Base-by-base conservation (phyloP, 1,284 basidiomycete species). In the Melampsora occidentalis region DNA sequence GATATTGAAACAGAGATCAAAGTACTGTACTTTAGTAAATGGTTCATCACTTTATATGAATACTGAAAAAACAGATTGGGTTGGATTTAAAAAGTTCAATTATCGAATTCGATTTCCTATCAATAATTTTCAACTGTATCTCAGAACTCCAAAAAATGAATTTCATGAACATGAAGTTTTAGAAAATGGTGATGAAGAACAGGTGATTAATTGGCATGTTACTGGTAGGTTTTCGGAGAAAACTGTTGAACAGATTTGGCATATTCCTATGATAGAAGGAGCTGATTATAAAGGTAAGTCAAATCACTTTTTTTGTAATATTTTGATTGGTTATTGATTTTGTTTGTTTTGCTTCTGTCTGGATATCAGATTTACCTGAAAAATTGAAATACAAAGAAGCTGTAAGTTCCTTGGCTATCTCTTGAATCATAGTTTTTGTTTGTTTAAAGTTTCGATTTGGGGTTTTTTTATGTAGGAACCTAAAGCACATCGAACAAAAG, bases 251-350 rank as follows among this genome's bases (percentile, higher is more conserved):
- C 39, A 63, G 35, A 72, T 72, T 31, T 72, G 71, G 42, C 22
- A 66, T 42, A 66, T 72, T 16, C 71, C 71, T 39, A 20, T 72
- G 6, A 64, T n/a, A 25, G 62, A 62, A 5, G 57, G 63, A 22
- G 71, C 71, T 51, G 71, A 72, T 57, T 61, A 72, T 66, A 48
- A 53, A 33, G 46, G 71, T 72, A 2, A 66, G 71, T 66, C 0
- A 53, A 35, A 57, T 12, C 28, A 18, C n/a, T 57, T 57, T 57
- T 57, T 28, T 22, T 5, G 9, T n/a, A 57, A 14, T 28, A 1
- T 9, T 22, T 57, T 57, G 53, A 28, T 57, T 57, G 39, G 35
- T 35, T 35, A 35, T 61, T 5, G 18, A 63, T 63, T 63, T 1
- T 10, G 18, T 16, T 35, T 63, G 5, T 25, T 31, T 20, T 31